Base-by-base conservation (phyloP, 768 basidiomycete genomes). In the Lactifluus subvellereus region DNA sequence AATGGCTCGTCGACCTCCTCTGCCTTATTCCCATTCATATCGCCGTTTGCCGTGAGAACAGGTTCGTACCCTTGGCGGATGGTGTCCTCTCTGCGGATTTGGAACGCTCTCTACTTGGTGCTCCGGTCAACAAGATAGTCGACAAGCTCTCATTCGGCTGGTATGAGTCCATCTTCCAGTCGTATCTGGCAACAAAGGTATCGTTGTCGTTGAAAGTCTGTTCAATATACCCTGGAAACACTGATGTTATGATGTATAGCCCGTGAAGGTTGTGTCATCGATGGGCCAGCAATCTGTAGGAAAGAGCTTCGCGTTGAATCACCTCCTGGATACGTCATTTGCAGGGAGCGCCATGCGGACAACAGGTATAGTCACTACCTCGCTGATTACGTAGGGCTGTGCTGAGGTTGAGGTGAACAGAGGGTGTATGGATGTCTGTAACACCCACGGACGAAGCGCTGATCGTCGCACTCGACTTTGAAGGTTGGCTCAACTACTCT, bases 211-310 rank as follows among this genome's bases (percentile, higher is more conserved):
- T 27, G 13, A 22, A 14, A 4, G 13, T n/a, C 27, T 20, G 1
- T 22, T 5, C 13, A 27, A 27, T 27, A 27, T 27, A 27, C 27
- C 27, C 27, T 27, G 27, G 50, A 1, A 40, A 18, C 10, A 2
- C 47, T 55, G 43, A 40, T 27, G 47, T 11, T 49, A 54, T 52
- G 11, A 13, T 22, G 5, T n/a, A 13, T 52, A 85, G 82, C 83
- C 83, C 1, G 84, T 86, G 14, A 80, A 78, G 65, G 85, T 86
- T 1, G 83, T 86, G 0, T 83, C 84, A 0, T 86, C 85, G 0
- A 85, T 86, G 84, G 84, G 84, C 3, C 84, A 85, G 69, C 85
- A 86, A 66, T 85, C 83, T 0, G 84, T 86, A 0, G 85, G 84
- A 0, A 85, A 85, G 66, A 82, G 79, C 54, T 86, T 78, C 58